These are phyloP conservation scores for Phenoliferia sp. DNA, from an alignment of 1,284 basidiomycete genomes.

Conservation along the genomic window DNA sequence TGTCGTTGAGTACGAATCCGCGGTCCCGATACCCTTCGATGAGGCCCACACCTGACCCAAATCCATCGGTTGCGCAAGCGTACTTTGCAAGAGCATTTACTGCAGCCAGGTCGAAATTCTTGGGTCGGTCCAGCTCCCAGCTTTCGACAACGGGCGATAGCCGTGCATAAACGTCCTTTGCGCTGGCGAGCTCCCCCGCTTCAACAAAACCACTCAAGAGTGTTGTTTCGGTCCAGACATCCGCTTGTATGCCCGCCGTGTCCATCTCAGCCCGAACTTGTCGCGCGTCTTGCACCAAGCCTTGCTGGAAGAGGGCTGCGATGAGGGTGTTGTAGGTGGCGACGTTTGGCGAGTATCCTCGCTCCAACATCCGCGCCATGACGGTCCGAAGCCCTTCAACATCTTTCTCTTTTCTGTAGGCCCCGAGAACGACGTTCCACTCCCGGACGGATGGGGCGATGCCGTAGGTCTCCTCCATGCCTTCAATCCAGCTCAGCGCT, in stretches of 20 bases:
- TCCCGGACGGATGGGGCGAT: constrained; percentile 12
- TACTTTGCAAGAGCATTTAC: constrained; percentile 25
- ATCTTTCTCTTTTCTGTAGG: constrained; percentile 8
- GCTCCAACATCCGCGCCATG: constrained; percentile 12
- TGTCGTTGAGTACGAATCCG: constrained; percentile 6
- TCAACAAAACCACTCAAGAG: constrained; percentile 24
- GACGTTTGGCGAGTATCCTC: constrained; percentile 13
- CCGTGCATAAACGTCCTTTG: constrained; percentile 7
- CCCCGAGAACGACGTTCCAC: constrained; percentile 27
- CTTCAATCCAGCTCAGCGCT: constrained; percentile 23
- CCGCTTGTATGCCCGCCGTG: constrained; percentile 2
- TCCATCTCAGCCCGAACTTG: constrained; percentile 13
- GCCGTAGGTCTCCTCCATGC: constrained; percentile 7
- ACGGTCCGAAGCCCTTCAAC: constrained; percentile 8
- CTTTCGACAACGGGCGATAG: background rate
- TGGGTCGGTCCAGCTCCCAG: background rate
- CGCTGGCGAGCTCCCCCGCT: constrained; percentile 18
- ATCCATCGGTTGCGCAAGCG: constrained; percentile 10
- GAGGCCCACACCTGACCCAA: constrained; percentile 4
- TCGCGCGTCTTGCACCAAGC: constrained; percentile 9
- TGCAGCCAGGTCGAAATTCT: constrained; percentile 9
- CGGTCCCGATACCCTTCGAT: constrained; percentile 3
- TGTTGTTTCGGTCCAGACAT: constrained; percentile 27
- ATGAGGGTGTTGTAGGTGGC: constrained; percentile 30
- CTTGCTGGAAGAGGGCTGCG: constrained; percentile 14